A percentile compares a stretch with the other conserved stretches of the same genome.
phyloP scores from a whole-genome alignment of 176 grass and related monocot genomes.

The Aegilops umbellulata region DNA sequence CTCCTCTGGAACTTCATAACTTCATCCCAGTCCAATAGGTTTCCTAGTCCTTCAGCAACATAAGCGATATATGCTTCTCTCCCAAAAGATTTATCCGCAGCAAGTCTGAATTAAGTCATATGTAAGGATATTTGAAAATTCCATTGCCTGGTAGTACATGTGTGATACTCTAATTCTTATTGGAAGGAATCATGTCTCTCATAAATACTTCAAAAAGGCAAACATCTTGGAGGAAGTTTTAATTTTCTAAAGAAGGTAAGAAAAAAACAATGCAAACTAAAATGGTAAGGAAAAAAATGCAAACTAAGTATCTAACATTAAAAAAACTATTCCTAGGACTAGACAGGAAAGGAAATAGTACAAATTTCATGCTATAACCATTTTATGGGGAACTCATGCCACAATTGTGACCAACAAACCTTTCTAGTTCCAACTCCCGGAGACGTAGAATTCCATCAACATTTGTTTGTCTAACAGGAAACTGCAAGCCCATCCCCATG shows the following conservation, averaged over 20 bases:
- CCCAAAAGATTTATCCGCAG: conserved; percentile 10
- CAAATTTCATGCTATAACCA: not conserved
- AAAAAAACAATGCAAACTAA: too few species aligned
- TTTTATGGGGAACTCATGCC: too few species aligned
- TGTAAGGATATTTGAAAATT: not conserved
- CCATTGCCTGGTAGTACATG: not conserved
- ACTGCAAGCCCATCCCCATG: conserved; percentile 45
- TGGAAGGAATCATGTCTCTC: too few species aligned
- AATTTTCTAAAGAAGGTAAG: too few species aligned
- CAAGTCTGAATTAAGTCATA: not conserved
- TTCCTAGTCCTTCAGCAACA: conserved; percentile 67
- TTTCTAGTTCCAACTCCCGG: conserved; percentile 54
- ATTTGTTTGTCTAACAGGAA: conserved; percentile 37
- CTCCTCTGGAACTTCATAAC: conserved; percentile 64
- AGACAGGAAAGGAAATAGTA: not conserved
- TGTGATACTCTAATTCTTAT: not conserved
- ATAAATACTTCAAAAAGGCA: too few species aligned
- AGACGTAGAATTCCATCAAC: conserved; percentile 25
- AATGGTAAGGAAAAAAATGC: too few species aligned
- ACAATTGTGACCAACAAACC: conserved; percentile 23
- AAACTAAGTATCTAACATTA: not conserved
- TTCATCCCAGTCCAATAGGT: conserved; percentile 50
- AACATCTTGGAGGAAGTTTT: too few species aligned
- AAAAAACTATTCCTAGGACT: not conserved
- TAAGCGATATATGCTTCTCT: conserved; percentile 66